These are phyloP conservation scores for Ceratocystis cubensis DNA, from an alignment of 2,329 filamentous ascomycete species.

Conservation along the genomic window DNA sequence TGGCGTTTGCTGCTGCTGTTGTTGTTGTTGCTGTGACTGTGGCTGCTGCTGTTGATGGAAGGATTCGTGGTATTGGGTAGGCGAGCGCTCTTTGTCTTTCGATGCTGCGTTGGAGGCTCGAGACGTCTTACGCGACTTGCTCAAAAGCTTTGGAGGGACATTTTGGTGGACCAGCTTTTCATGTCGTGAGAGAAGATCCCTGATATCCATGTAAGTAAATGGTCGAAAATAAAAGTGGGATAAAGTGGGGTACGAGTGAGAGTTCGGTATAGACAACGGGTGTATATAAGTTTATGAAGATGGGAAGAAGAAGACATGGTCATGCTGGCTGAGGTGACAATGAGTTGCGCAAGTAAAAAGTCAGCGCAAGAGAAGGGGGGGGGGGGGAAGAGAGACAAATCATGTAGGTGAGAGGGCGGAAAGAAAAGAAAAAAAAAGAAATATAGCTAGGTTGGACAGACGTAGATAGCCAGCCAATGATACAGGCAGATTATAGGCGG, in stretches of 20 bases:
- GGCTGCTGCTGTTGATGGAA: not conserved
- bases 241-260: not conserved
- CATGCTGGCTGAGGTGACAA: not conserved
- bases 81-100: conserved; percentile 5
- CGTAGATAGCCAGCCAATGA: not conserved
- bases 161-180: conserved; percentile 53
- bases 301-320: not conserved
- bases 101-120: conserved; percentile 26
- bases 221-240: not conserved
- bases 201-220: conserved; percentile 48
- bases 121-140: conserved; percentile 38
- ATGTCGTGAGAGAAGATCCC: conserved; percentile 50
- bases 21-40: not conserved
- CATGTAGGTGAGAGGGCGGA: not conserved
- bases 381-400: not conserved
- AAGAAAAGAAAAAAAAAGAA: not conserved
- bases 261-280: not conserved
- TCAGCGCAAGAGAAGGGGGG: not conserved
- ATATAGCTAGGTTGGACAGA: not conserved
- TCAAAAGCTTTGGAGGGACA: conserved; percentile 23
- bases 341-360: not conserved
- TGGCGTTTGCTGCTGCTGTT: not conserved
- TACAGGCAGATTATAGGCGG: not conserved
- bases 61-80: conserved; percentile 6
- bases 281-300: not conserved